Evolutionary conservation across 208 protist species (phyloP).

Genomic region (Leishmania mexicana): DNA sequence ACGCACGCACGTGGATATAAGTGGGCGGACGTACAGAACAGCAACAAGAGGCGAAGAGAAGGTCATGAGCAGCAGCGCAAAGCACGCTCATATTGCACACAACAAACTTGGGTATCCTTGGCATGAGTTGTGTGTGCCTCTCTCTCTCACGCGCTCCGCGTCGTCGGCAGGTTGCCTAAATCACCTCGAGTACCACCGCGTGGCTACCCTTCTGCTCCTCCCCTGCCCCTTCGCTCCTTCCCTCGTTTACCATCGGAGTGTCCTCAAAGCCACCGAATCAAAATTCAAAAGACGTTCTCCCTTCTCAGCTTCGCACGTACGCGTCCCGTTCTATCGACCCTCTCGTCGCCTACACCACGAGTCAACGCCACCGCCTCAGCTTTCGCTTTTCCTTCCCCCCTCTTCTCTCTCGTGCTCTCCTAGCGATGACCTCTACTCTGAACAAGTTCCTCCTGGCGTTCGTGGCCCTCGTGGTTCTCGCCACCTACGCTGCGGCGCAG

Average conservation of each 20-base stretch:
- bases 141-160: too few species aligned
- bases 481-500: slow-evolving; percentile 15
- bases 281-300: neutral
- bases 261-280: neutral
- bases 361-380: neutral
- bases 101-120: neutral
- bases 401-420: too few species aligned
- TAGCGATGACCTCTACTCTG: slow-evolving; percentile 14
- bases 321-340: neutral
- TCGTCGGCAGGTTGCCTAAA: neutral
- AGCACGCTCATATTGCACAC: neutral
- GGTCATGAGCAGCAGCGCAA: neutral
- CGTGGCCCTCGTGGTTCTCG: slow-evolving; percentile 16
- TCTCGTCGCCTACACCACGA: neutral
- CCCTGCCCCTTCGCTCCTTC: neutral
- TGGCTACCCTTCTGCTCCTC: neutral
- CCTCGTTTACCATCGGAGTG: neutral
- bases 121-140: neutral
- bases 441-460: slow-evolving; percentile 23
- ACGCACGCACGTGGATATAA: neutral
- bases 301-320: neutral
- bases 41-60: neutral
- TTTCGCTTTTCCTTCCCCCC: neutral
- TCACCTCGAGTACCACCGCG: neutral
- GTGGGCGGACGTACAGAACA: neutral